Evolutionary conservation across 441 rosid genomes (phyloP).

Genomic region (Pelargonium australe): DNA sequence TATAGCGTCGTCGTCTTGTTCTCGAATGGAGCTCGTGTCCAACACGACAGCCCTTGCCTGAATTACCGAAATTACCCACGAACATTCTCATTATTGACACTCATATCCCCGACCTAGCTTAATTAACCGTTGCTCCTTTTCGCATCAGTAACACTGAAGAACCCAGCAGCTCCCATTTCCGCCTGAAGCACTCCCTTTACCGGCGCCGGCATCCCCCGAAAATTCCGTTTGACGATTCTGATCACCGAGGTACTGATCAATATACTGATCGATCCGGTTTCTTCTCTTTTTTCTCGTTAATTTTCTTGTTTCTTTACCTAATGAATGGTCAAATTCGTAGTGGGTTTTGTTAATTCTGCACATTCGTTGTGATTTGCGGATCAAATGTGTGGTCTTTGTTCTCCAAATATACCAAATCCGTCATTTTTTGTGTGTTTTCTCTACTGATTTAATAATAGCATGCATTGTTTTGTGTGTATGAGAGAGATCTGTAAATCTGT

Average conservation of each 20-base stretch:
- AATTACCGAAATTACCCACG: too few species aligned
- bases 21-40: constrained; percentile 5
- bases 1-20: neutral
- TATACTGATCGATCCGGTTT: neutral
- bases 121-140: too few species aligned
- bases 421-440: neutral
- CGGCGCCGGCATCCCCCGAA: neutral
- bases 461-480: too few species aligned
- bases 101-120: neutral
- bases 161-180: neutral
- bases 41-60: neutral
- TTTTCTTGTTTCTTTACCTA: too few species aligned
- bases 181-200: neutral
- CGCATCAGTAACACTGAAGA: too few species aligned
- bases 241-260: neutral
- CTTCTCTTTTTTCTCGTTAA: neutral
- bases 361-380: neutral
- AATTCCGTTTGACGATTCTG: neutral
- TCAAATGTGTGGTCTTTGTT: neutral
- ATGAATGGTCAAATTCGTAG: neutral
- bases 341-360: neutral
- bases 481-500: too few species aligned
- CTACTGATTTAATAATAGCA: neutral
- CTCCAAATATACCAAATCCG: neutral
- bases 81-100: neutral